Conservation (phyloP, 176 grass and related monocot species). For the Carex myosuroides region DNA sequence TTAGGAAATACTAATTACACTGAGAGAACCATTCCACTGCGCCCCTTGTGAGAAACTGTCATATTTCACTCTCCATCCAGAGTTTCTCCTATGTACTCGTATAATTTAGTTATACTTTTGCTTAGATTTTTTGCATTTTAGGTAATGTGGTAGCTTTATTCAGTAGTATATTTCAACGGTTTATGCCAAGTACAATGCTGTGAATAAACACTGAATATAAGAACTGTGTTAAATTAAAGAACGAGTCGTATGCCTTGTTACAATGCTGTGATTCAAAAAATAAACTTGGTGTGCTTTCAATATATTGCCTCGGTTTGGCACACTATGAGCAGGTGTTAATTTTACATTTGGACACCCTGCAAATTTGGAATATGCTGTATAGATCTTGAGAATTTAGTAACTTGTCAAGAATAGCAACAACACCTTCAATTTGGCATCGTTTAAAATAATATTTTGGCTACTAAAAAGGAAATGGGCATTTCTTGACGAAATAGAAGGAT, state of each 20-base stretch:
- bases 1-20: background rate
- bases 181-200: too few relatives aligned
- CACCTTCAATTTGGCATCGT: background rate
- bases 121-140: background rate
- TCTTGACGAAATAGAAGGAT: background rate
- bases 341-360: background rate
- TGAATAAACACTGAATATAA: background rate
- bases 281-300: background rate
- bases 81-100: background rate
- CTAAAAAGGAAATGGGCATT: background rate
- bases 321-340: background rate
- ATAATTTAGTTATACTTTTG: background rate
- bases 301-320: background rate
- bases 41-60: background rate
- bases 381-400: background rate
- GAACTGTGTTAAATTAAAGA: background rate
- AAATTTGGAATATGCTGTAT: background rate
- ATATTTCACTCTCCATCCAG: background rate
- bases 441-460: background rate
- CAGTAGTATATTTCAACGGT: background rate
- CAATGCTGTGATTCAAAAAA: background rate
- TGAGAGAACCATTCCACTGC: background rate
- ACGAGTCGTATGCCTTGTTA: background rate
- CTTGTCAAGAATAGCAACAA: background rate
- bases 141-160: background rate